Evolutionary conservation across 163 green algal species (phyloP), one percentile per base, ranked within the genome.

Genomic region (Prototheca stagnorum): DNA sequence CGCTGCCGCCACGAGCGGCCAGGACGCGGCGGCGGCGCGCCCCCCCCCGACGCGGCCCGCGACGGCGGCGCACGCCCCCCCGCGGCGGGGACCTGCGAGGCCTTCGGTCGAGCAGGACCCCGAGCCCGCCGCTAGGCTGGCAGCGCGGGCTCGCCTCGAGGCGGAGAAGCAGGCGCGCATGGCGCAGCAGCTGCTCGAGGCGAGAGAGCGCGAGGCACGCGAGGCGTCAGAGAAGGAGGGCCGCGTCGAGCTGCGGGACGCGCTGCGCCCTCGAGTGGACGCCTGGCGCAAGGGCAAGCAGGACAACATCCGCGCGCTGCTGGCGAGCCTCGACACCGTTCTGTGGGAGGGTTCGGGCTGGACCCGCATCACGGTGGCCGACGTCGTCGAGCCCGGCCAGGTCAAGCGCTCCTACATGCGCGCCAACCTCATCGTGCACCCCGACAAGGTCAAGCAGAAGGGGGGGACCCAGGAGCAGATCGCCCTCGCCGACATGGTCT

Each of bases 391-490:
- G 25, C 47, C 69, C 3, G 33, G 26, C 17, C 40, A 46, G 56
- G 75, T 92, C 29, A 86, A 86, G 66, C 77, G 78, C 48, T 61
- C 45, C 17, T 94, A 81, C 56, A 80, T 81, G 59, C 82, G 79
- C 55, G 85, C 84, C 49, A 91, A 93, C 51, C 66, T 93, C 41
- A 54, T 93, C 39, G 75, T 95, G 40, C 85, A 95, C 64, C 85
- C 85, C 7, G 85, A 95, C 73, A 94, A 94, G 69, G 70, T 95
- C 17, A 73, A 76, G 36, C 80, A 93, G 63, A 78, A 77, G 40
- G 81, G 79, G n/a, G 86, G 82, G 25, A 72, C 59, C 11, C 48
- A 76, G 29, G 80, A 93, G 58, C 73, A 93, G 65, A 64, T 93
- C 27, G 75, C 78, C 25, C 71, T 79, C 36, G 82, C 82, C 4